Base-by-base conservation (phyloP, 495 filamentous ascomycete genomes). In the Massariosphaeria phaeospora region DNA sequence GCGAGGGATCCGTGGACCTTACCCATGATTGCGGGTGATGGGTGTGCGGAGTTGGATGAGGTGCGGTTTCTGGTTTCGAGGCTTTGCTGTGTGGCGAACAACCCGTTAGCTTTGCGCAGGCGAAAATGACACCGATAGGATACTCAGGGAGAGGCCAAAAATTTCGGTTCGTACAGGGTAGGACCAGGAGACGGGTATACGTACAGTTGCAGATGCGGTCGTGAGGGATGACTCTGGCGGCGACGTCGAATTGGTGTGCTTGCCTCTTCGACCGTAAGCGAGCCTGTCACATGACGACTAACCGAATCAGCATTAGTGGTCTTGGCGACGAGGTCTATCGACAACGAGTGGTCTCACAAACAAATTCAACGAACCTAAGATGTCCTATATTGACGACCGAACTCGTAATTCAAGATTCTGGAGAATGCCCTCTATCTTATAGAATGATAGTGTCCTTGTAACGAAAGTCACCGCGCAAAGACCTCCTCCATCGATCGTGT, bases 1-100 rank as follows among this genome's bases (percentile, higher is more conserved):
- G 91, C 91, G 75, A 96, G 86, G 34, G 85, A 89, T 61, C 87
- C 87, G 80, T 91, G 87, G 66, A 89, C 87, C 78, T 91, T 91
- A 73, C 87, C 87, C 87, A 91, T 91, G 69, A 73, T 84, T 79
- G 75, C 70, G 72, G 69, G 72, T 72, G 67, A 53, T 55, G 48
- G 36, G 44, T 50, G 48, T 25, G 49, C 30, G 29, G 54, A 20
- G 41, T 25, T 48, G 23, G 50, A 53, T 49, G 49, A 26, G 48
- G 30, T 52, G 55, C 40, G 49, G 27, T 44, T 26, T 3, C 26
- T 25, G 36, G n/a, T 6, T 2, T 56, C 39, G 52, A 51, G 50
- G 56, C 36, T 47, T 54, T 59, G n/a, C 40, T 62, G 31, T 49
- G 66, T 75, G 38, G 73, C 81, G 38, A 64, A 57, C 17, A 2